Percentiles rank a stretch among this genome's conserved stretches.
phyloP scores from a whole-genome alignment of 805 yeast species.

The Jamesozyma piceae region DNA sequence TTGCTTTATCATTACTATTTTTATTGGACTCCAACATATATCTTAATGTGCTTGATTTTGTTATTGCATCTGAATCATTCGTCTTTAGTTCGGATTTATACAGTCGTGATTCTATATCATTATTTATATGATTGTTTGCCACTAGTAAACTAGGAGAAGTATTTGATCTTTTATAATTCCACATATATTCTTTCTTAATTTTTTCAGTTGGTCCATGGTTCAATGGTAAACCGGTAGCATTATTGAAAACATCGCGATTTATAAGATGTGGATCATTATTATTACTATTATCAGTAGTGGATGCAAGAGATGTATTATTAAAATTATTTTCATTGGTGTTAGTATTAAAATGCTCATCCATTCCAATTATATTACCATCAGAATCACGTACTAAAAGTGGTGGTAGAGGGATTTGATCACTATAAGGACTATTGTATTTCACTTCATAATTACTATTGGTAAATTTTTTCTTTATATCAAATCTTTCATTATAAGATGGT shows the following conservation, averaged over 20 bases:
- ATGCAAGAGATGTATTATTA: background rate
- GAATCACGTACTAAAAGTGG: conserved; percentile 1
- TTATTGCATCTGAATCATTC: conserved; percentile 28
- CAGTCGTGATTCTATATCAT: conserved; percentile 9
- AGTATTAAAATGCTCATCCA: background rate
- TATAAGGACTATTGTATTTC: background rate
- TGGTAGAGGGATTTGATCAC: background rate
- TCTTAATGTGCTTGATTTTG: conserved; percentile 28
- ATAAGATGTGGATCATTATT: conserved; percentile 21
- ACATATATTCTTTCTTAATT: conserved; percentile 45
- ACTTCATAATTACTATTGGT: background rate
- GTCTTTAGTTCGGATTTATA: conserved; percentile 28
- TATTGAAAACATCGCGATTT: conserved; percentile 44
- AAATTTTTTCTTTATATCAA: background rate
- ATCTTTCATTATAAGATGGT: conserved; percentile 17
- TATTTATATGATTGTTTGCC: background rate
- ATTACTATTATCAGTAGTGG: background rate
- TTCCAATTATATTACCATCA: conserved; percentile 2
- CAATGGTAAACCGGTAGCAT: conserved; percentile 64
- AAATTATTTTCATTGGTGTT: background rate
- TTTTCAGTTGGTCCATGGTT: conserved; percentile 58
- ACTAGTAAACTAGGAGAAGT: conserved; percentile 1
- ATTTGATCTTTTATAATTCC: conserved; percentile 34
- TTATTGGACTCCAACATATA: conserved; percentile 1
- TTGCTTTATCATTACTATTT: background rate